Conservation (phyloP, 805 yeast genomes). For the Zygotorulaspora florentina region DNA sequence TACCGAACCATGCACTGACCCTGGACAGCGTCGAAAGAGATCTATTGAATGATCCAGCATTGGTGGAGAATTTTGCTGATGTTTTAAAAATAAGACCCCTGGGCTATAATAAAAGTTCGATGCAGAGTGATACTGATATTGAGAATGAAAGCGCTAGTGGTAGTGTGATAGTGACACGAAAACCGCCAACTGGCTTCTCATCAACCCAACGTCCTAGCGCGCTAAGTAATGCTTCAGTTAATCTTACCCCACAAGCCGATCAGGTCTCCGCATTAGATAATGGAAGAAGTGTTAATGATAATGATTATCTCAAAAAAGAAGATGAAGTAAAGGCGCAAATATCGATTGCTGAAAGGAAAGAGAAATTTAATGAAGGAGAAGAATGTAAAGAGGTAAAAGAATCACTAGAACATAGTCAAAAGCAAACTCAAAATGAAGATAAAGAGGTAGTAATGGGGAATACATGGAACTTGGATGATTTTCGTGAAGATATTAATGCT, state of each 20-base stretch:
- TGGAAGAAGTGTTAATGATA: not conserved
- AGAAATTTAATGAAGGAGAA: too few species aligned
- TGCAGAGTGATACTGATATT: conserved; percentile 4
- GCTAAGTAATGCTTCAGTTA: conserved; percentile 15
- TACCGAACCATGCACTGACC: conserved; percentile 3
- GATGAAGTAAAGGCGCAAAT: not conserved
- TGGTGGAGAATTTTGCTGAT: conserved; percentile 32
- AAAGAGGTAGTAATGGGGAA: not conserved
- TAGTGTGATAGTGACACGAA: conserved; percentile 30
- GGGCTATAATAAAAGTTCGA: conserved; percentile 10
- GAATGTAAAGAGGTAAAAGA: too few species aligned
- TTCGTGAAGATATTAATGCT: not conserved
- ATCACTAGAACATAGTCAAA: too few species aligned
- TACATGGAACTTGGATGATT: not conserved
- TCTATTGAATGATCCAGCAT: conserved; percentile 29
- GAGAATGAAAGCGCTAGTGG: conserved; percentile 18
- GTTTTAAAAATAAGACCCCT: conserved; percentile 19
- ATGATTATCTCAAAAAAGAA: not conserved
- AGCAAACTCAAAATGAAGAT: not conserved
- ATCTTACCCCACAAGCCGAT: conserved; percentile 10
- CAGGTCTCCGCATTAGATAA: not conserved
- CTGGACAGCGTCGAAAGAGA: conserved; percentile 10
- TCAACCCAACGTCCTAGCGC: conserved; percentile 10
- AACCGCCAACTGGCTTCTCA: conserved; percentile 6
- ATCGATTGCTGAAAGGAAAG: too few species aligned